Evolutionary conservation across 176 grass and related monocot genomes (phyloP), one percentile per base, ranked within the genome.

Genomic region (Miscanthus lutarioriparius): DNA sequence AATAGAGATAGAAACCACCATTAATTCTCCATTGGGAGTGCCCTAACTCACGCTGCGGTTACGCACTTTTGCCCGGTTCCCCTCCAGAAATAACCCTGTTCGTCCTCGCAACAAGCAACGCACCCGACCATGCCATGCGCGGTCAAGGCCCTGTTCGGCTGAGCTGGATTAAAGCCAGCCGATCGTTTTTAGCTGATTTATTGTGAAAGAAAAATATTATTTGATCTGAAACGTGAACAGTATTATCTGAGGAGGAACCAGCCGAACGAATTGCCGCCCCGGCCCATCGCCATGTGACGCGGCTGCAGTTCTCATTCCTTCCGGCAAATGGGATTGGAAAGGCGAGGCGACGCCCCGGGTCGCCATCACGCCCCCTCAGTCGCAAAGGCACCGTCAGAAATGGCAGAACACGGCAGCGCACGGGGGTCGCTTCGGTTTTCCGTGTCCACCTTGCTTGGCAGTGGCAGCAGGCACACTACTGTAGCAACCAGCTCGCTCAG

Each of bases 381-480:
- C 87, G 68, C 59, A 72, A 89, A 49, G 83, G 82, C 30, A 17
- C 49, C 56, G 69, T 75, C 77, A 77, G 41, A 41, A 45, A 17
- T 4, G 9, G 26, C 56, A 71, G 68, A 19, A 64, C 43, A 63
- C 12, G 64, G 63, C 71, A 26, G 22, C 2, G 12, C 12, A 14
- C 38, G 22, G 25, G 0, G 27, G 79, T 59, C 75, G n/a, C n/a
- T 64, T 88, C 64, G 23, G 80, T 33, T 51, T 64, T 67, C 27
- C 76, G 38, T 77, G 80, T 78, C 73, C 39, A 22, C 58, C 74
- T 51, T 70, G 73, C 43, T 56, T 9, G 47, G 47, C 47, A 49
- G 45, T 20, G 49, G 49, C 49, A 54, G 49, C 17, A 20, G 49
- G 16, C 63, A n/a, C 8, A 2, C 41, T 2, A 23, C 59, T 25